phyloP scores from a whole-genome alignment of 371 early-diverging fungal species.

The Conidiobolus incongruus region DNA sequence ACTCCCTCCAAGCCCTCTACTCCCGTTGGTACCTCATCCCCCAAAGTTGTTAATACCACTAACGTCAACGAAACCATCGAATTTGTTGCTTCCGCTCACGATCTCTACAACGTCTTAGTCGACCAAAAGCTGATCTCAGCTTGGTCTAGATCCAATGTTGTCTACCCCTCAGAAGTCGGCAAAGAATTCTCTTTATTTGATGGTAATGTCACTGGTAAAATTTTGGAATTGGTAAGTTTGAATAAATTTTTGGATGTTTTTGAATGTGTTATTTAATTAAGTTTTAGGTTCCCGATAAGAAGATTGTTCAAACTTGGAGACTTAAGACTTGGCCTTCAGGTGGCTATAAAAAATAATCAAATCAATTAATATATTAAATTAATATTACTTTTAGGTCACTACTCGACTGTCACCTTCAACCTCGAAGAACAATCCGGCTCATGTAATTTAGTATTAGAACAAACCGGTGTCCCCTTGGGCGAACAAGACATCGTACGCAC shows the following conservation, averaged over 20 bases:
- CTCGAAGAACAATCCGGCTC: conserved; percentile 27
- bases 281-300: too few species aligned
- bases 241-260: background rate
- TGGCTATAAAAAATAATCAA: conserved; percentile 21
- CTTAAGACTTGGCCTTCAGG: too few species aligned
- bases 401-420: conserved; percentile 50
- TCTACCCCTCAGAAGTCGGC: conserved; percentile 27
- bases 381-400: conserved; percentile 27
- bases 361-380: background rate
- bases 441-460: too few species aligned
- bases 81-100: conserved; percentile 69
- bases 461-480: too few species aligned
- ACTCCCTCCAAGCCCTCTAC: too few species aligned
- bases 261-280: background rate
- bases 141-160: conserved; percentile 60
- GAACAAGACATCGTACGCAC: too few species aligned
- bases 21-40: too few species aligned
- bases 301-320: too few species aligned
- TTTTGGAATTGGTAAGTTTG: conserved; percentile 33
- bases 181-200: conserved; percentile 39
- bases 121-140: conserved; percentile 42
- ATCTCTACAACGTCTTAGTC: conserved; percentile 56
- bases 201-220: conserved; percentile 54
- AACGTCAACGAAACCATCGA: too few species aligned
- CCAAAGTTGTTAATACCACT: too few species aligned